Evolutionary conservation across 2,329 filamentous ascomycete genomes (phyloP), one percentile per base, ranked within the genome.

Genomic region (Fusarium circinatum): DNA sequence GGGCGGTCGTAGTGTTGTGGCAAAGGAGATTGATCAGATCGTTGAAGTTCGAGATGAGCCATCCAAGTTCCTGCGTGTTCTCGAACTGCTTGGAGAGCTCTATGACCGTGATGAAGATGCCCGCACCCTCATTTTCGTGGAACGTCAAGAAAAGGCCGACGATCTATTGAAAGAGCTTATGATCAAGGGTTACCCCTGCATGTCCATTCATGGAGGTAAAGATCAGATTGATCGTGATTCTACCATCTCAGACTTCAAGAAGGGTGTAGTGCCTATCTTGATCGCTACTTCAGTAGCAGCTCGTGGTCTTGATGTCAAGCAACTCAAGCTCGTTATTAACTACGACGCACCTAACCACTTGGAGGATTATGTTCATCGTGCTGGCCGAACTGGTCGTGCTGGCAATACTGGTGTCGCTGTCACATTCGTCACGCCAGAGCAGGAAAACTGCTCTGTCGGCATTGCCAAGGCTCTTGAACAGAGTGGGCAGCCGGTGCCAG

Each of bases 231-330:
- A 98, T 80, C 92, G 95, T 73, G 95, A 98, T 82, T 96, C 94
- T 65, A 96, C 94, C 20, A 97, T 98, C 76, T 88, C 93, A 45
- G 95, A 98, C 80, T 98, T 98, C 87, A 98, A 97, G 83, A 93
- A 92, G 77, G 96, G 96, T 63, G 90, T 96, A 48, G 90, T 97
- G 54, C 95, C 95, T 0, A 93, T 99, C 64, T 87, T 99, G 79
- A 93, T 98, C 79, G 96, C 96, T 17, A 99, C 96, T 0, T 98
- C 96, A 17, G 94, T 99, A 66, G 96, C 96, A 44, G 96, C 96
- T 57, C 93, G 96, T 82, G 96, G 96, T 69, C 86, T 99, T 45
- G 96, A 99, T 81, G 96, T 99, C 49, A 98, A 98, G 83, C 94
- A 97, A 81, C 87, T 99, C 39, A 98, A 97, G 82, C 88, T 98